Percentiles rank a stretch among this genome's conserved stretches.
Evolutionary conservation across 768 basidiomycete species (phyloP).

Genomic region (Calvatia gigantea): DNA sequence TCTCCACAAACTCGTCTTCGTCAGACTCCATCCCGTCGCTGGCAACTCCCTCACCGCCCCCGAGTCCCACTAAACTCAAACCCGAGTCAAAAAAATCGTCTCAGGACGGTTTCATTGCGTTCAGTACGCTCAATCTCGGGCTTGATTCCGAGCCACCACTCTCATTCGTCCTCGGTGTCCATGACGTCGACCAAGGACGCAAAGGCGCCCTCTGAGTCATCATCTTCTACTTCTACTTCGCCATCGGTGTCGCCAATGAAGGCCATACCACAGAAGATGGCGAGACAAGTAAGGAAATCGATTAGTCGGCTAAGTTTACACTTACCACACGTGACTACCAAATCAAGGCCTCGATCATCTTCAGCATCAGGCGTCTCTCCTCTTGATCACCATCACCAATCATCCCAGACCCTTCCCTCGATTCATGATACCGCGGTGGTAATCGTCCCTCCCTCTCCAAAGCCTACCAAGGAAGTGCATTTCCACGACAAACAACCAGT

Average conservation of each 20-base stretch:
- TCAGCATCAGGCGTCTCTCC: slow-evolving; percentile 23
- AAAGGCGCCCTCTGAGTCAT: slow-evolving; percentile 6
- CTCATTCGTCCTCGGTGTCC: slow-evolving; percentile 2
- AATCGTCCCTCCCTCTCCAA: background rate
- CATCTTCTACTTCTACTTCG: slow-evolving; percentile 1
- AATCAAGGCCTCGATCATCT: slow-evolving; percentile 12
- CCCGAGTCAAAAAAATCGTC: background rate
- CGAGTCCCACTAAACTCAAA: background rate
- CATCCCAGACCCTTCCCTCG: background rate
- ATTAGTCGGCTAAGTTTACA: slow-evolving; percentile 31
- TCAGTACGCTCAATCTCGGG: slow-evolving; percentile 13
- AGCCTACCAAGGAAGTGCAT: background rate
- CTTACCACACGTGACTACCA: slow-evolving; percentile 28
- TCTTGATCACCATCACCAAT: slow-evolving; percentile 37
- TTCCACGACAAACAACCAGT: background rate
- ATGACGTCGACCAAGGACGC: slow-evolving; percentile 6
- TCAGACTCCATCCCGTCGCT: background rate
- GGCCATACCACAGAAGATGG: slow-evolving; percentile 21
- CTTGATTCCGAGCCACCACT: slow-evolving; percentile 3
- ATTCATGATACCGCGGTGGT: background rate
- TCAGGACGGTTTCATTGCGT: slow-evolving; percentile 8
- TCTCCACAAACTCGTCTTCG: background rate
- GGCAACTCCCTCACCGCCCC: background rate
- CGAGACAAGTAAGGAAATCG: slow-evolving; percentile 28
- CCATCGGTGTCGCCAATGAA: slow-evolving; percentile 21